Base-by-base conservation (phyloP, 352 stramenopile genomes). In the Phytophthora boehmeriae region DNA sequence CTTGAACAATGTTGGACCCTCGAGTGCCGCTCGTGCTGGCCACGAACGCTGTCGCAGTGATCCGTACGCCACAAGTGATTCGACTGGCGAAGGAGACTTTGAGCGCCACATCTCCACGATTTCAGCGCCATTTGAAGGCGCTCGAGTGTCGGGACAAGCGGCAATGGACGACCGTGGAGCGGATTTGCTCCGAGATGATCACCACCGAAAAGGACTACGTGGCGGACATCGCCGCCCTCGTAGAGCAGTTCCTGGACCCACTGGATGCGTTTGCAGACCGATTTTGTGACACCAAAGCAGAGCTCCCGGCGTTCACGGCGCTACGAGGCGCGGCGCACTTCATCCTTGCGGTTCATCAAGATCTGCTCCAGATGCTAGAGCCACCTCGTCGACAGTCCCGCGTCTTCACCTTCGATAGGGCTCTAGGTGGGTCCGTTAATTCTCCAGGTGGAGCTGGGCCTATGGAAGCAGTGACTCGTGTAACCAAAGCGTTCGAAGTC, bases 181-280 rank as follows among this genome's bases (percentile, higher is more conserved):
- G 67, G 0, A 56, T 75, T 38, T 75, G 67, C 53, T 71, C 45
- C 39, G 67, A 75, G 53, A 56, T 75, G 52, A 62, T 53, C 2
- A 45, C 56, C 17, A 75, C 67, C 1, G 67, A 75, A 41, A 65
- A 60, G 19, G 66, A 75, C 43, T 75, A 75, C 62, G 67, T 75
- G 22, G 47, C 39, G 2, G 67, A 75, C 47, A 44, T 75, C 16
- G 46, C 51, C 1, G 54, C 38, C 4, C 42, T 75, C 1, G 43
- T 72, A 8, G 56, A 71, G 2, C 50, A 49, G 4, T 72, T 75
- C 38, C 43, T 75, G 1, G 62, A 70, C 41, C 57, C 67, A 20
- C 14, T 75, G 4, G 32, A 47, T 20, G 56, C 59, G 16, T 67
- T 71, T 28, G 63, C 57, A n/a, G 44, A 46, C 23, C 13, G 44